phyloP scores from a whole-genome alignment of 257 asterid genomes.

The Asclepias syriaca region DNA sequence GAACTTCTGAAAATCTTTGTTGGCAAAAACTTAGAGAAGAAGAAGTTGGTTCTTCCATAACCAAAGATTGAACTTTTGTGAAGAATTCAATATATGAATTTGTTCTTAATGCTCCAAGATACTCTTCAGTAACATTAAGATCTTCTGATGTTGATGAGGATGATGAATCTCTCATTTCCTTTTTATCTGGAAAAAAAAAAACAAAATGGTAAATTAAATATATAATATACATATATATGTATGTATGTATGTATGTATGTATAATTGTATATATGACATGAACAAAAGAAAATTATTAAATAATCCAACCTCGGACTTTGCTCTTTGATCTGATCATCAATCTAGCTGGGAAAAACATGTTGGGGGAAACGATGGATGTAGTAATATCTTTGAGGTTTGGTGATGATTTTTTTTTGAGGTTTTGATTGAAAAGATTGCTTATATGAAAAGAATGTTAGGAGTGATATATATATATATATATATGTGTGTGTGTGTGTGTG shows the following conservation, averaged over 20 bases:
- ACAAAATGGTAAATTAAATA: neutral
- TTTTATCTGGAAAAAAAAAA: conserved; percentile 32
- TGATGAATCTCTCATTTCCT: conserved; percentile 17
- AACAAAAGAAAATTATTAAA: no score
- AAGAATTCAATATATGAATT: conserved; percentile 66
- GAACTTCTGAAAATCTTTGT: conserved; percentile 29
- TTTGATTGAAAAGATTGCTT: neutral
- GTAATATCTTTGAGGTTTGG: neutral
- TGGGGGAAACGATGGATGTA: neutral
- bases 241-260: no score
- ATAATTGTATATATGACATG: no score
- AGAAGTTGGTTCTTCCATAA: conserved; percentile 23
- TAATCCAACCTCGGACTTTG: conserved; percentile 29
- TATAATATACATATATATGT: no score
- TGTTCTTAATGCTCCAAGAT: conserved; percentile 57
- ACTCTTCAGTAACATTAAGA: conserved; percentile 56
- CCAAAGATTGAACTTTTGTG: conserved; percentile 46
- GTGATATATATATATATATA: no score
- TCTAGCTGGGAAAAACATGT: conserved; percentile 36
- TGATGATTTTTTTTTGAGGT: neutral
- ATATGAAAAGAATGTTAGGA: neutral
- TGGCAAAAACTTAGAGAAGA: conserved; percentile 18
- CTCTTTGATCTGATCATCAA: conserved; percentile 24
- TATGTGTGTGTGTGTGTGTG: no score
- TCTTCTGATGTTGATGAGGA: neutral